Percentiles rank a stretch among this genome's conserved stretches.
Conservation (phyloP, 495 filamentous ascomycete species). For the Penicillium manginii region DNA sequence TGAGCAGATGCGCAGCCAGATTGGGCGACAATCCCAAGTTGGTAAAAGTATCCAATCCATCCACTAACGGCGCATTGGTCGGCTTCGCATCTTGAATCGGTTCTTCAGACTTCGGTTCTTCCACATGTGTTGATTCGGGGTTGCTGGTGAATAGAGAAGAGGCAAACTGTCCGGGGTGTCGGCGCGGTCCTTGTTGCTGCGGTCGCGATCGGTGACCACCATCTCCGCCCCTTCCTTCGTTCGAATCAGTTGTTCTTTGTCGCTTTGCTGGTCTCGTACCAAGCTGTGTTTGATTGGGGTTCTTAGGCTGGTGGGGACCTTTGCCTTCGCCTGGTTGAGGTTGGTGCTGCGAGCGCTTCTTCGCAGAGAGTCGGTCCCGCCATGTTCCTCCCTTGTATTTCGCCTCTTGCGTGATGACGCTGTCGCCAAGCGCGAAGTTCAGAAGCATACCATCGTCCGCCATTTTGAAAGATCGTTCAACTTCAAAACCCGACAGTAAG, state of each 20-base stretch:
- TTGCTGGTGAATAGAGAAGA: conserved; percentile 93
- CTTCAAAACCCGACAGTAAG: conserved; percentile 7
- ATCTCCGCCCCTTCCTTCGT: conserved; percentile 10
- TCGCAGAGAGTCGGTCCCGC: conserved; percentile 83
- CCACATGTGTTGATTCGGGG: conserved; percentile 63
- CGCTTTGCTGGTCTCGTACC: conserved; percentile 42
- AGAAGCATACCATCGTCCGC: conserved; percentile 94
- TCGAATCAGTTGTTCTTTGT: conserved; percentile 38
- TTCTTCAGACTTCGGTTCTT: conserved; percentile 44
- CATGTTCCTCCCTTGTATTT: conserved; percentile 88
- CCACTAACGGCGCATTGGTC: conserved; percentile 94
- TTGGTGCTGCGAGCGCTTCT: conserved; percentile 65
- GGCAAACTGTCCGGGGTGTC: conserved; percentile 62
- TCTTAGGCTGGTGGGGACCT: conserved; percentile 28
- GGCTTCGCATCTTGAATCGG: conserved; percentile 65
- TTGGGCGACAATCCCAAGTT: conserved; percentile 76
- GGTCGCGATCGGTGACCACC: conserved; percentile 20
- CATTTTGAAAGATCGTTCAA: conserved; percentile 53
- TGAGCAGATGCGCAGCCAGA: conserved; percentile 79
- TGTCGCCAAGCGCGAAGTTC: conserved; percentile 81
- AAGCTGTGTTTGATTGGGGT: conserved; percentile 46
- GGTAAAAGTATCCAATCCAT: conserved; percentile 81
- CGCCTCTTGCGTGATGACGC: conserved; percentile 58
- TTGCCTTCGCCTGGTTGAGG: conserved; percentile 34
- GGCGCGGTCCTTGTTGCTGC: conserved; percentile 29